phyloP scores from a whole-genome alignment of 73 alveolate species.

The Paramecium bursaria region DNA sequence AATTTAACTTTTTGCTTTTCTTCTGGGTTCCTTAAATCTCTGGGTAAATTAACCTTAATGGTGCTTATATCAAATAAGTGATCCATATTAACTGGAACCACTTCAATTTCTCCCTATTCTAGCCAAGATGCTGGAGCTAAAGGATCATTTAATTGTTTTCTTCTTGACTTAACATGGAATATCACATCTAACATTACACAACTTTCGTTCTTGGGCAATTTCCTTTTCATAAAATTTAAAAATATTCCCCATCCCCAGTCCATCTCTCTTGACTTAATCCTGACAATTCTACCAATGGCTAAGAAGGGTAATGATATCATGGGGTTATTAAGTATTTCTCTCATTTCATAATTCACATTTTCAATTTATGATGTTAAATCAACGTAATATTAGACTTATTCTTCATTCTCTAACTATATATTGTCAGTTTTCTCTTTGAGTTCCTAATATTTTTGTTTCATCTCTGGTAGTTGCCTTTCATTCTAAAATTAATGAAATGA shows the following conservation, averaged over 20 bases:
- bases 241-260: slow-evolving; percentile 97
- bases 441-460: slow-evolving; percentile 78
- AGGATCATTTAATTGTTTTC: slow-evolving; percentile 69
- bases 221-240: slow-evolving; percentile 75
- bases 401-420: slow-evolving; percentile 83
- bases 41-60: slow-evolving; percentile 54
- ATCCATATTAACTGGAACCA: slow-evolving; percentile 43
- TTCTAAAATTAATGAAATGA: slow-evolving; percentile 97
- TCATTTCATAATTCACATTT: slow-evolving; percentile 76
- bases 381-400: slow-evolving; percentile 77
- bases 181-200: slow-evolving; percentile 75
- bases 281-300: slow-evolving; percentile 92
- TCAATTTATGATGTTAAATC: slow-evolving; percentile 73
- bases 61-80: slow-evolving; percentile 57
- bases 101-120: slow-evolving; percentile 70
- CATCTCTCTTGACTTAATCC: slow-evolving; percentile 72
- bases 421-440: slow-evolving; percentile 73
- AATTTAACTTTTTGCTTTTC: slow-evolving; percentile 61
- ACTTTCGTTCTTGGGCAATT: slow-evolving; percentile 73
- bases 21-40: slow-evolving; percentile 60
- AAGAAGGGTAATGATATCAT: slow-evolving; percentile 86
- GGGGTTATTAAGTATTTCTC: slow-evolving; percentile 81
- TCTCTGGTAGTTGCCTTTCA: slow-evolving; percentile 90
- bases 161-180: slow-evolving; percentile 69
- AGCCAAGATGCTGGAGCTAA: slow-evolving; percentile 66